Percentiles rank a stretch among this genome's conserved stretches.
Evolutionary conservation across 768 basidiomycete species (phyloP).

Genomic region (Phaffia tasmanica): DNA sequence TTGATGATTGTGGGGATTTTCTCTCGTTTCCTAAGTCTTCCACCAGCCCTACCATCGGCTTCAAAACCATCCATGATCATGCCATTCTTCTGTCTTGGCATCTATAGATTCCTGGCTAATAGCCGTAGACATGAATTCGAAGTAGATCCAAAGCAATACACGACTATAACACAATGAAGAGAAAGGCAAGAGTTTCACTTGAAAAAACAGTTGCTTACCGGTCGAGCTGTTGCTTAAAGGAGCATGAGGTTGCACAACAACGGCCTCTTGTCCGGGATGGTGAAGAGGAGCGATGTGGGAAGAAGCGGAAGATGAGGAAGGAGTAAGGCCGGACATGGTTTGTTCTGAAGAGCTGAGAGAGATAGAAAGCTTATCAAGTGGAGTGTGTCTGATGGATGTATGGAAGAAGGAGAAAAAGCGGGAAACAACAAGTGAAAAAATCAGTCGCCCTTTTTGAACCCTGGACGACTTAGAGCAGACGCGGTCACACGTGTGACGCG

Average conservation of each 20-base stretch:
- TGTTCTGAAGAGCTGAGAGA: neutral
- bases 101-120: no score
- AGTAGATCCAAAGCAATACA: neutral
- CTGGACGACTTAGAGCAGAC: no score
- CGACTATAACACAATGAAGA: neutral
- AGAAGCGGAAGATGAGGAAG: conserved; percentile 52
- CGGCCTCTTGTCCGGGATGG: conserved; percentile 68
- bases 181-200: neutral
- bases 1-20: neutral
- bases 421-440: neutral
- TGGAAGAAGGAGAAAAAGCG: neutral
- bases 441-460: neutral
- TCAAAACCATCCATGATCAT: neutral
- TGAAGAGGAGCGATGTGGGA: conserved; percentile 72
- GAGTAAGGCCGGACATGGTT: neutral
- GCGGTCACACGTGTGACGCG: no score
- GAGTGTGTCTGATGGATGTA: conserved; percentile 21
- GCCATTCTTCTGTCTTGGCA: neutral
- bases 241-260: conserved; percentile 65
- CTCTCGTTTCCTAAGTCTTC: no score
- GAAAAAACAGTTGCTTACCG: conserved; percentile 35
- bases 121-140: neutral
- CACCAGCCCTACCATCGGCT: no score
- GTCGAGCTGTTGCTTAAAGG: conserved; percentile 56
- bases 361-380: conserved; percentile 15